phyloP scores from a whole-genome alignment of 2,329 filamentous ascomycete species.

The Cladosporium sp. region DNA sequence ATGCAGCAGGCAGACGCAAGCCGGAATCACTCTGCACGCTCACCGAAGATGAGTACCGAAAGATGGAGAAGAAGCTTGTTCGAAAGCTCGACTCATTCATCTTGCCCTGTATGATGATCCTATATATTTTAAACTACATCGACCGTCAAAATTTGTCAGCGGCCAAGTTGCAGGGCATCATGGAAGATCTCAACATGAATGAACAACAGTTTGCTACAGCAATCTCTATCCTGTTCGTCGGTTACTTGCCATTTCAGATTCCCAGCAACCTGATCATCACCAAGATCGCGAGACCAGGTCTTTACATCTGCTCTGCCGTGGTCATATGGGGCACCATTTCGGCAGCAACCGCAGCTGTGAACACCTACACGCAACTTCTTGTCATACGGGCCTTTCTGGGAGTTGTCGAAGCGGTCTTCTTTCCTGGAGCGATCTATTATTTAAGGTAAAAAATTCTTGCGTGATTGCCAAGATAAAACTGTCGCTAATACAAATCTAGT shows the following conservation, averaged over 20 bases:
- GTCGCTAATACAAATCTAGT: constrained; percentile 33
- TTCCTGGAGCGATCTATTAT: constrained; percentile 14
- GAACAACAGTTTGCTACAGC: constrained; percentile 43
- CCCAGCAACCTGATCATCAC: constrained; percentile 35
- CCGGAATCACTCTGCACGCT: constrained; percentile 5
- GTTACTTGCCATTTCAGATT: constrained; percentile 33
- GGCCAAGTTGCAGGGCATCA: constrained; percentile 27
- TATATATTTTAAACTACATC: constrained; percentile 19
- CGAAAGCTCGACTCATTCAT: constrained; percentile 67
- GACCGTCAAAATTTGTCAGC: constrained; percentile 16
- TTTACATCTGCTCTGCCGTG: constrained; percentile 31
- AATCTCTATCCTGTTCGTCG: constrained; percentile 40
- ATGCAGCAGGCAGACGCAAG: constrained; percentile 13
- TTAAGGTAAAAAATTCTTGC: constrained; percentile 2
- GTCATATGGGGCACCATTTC: constrained; percentile 33
- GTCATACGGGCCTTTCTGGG: constrained; percentile 37
- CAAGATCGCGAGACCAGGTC: constrained; percentile 29
- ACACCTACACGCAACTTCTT: constrained; percentile 34
- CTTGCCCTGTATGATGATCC: constrained; percentile 61
- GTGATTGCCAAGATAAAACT: too few relatives aligned
- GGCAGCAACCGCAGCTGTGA: constrained; percentile 30
- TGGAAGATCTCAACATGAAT: constrained; percentile 41
- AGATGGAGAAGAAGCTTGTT: constrained; percentile 51
- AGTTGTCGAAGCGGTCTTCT: constrained; percentile 44
- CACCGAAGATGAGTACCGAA: background rate